Percentiles rank a stretch among this genome's conserved stretches.
phyloP scores from a whole-genome alignment of 495 filamentous ascomycete species.

The Penicillium mononematosum region DNA sequence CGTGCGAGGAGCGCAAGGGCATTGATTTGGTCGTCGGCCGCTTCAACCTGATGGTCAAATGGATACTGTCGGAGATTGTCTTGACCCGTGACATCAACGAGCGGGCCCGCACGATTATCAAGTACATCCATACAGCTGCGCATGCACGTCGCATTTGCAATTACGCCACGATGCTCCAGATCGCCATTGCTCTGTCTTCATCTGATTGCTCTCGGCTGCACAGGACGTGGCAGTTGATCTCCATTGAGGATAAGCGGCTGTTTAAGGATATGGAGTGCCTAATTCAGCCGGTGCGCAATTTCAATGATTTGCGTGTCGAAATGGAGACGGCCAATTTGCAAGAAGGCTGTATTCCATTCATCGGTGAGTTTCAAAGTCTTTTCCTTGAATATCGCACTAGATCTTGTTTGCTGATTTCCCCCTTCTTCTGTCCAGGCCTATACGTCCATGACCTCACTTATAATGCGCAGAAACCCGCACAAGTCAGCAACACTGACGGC shows the following conservation, averaged over 20 bases:
- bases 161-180: constrained; percentile 94
- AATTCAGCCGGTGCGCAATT: constrained; percentile 86
- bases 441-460: constrained; percentile 98
- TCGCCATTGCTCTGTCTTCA: constrained; percentile 85
- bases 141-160: constrained; percentile 86
- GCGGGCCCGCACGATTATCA: constrained; percentile 77
- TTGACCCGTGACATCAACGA: constrained; percentile 81
- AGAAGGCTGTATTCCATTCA: constrained; percentile 93
- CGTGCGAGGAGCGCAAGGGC: constrained; percentile 74
- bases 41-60: constrained; percentile 97
- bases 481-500: constrained; percentile 55
- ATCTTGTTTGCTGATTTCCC: not conserved
- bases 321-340: constrained; percentile 80
- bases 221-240: constrained; percentile 79
- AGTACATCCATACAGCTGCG: constrained; percentile 87
- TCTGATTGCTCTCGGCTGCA: constrained; percentile 74
- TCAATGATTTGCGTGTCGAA: constrained; percentile 81
- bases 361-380: constrained; percentile 57
- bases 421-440: constrained; percentile 46
- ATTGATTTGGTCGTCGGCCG: constrained; percentile 95
- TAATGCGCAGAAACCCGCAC: constrained; percentile 83
- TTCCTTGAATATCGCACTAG: not conserved
- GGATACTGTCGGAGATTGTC: constrained; percentile 89
- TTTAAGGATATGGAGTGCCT: constrained; percentile 80
- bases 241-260: constrained; percentile 63